Conservation (phyloP, 75 land plant genomes). For the Cryptomeria japonica region DNA sequence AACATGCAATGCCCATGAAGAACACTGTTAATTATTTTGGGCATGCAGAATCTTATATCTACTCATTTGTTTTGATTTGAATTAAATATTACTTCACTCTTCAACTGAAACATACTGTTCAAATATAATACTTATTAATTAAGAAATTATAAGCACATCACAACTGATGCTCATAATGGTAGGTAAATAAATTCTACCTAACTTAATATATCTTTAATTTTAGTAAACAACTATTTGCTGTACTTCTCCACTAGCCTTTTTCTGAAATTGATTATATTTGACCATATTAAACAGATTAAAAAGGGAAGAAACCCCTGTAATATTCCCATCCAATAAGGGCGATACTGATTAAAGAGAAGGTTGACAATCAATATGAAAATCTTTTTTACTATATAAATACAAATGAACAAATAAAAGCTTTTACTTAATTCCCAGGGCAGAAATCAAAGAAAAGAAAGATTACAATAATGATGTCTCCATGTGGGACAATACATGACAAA, state of each 20-base stretch:
- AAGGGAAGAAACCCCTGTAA: too few relatives aligned
- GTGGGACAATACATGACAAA: neutral
- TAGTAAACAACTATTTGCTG: too few relatives aligned
- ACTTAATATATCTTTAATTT: too few relatives aligned
- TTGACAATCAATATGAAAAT: neutral
- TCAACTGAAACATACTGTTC: neutral
- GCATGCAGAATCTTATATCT: neutral
- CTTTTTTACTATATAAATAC: too few relatives aligned
- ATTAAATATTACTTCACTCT: neutral
- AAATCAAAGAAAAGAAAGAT: neutral
- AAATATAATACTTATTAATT: neutral
- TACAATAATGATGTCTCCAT: neutral
- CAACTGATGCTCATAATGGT: too few relatives aligned
- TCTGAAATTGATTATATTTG: neutral
- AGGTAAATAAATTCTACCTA: too few relatives aligned
- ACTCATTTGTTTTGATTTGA: neutral
- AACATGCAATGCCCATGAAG: neutral
- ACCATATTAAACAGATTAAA: too few relatives aligned
- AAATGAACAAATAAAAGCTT: too few relatives aligned
- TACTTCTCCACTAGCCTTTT: too few relatives aligned
- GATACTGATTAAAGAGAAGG: too few relatives aligned
- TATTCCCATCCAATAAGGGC: too few relatives aligned
- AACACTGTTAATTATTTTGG: neutral
- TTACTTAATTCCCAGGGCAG: neutral
- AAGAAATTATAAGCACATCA: neutral